These are phyloP conservation scores for Phaseolus lunatus DNA, from an alignment of 306 rosid genomes.

Conservation along the genomic window DNA sequence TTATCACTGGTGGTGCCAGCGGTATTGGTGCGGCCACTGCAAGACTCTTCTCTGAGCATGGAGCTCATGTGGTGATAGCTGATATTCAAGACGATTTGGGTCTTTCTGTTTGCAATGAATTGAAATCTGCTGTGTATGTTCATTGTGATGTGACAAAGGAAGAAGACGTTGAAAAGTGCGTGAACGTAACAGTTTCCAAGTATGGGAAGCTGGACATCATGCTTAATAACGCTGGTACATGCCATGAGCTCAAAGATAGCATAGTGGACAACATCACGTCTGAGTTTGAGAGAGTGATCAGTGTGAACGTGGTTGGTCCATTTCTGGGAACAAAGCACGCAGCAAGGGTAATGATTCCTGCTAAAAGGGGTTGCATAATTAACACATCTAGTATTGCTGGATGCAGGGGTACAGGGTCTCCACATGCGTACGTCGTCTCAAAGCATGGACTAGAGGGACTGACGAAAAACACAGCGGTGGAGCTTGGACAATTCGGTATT, in stretches of 20 bases:
- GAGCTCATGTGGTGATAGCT: constrained; percentile 59
- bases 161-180: constrained; percentile 47
- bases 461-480: constrained; percentile 47
- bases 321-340: constrained; percentile 64
- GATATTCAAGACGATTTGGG: constrained; percentile 56
- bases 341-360: constrained; percentile 55
- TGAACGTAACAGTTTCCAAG: constrained; percentile 39
- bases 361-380: constrained; percentile 49
- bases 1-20: constrained; percentile 53
- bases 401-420: constrained; percentile 5
- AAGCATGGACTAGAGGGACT: constrained; percentile 58
- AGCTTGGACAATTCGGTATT: constrained; percentile 56
- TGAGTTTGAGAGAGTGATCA: constrained; percentile 49
- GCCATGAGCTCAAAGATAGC: background rate
- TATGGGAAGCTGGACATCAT: constrained; percentile 66
- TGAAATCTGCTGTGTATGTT: constrained; percentile 32
- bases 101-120: constrained; percentile 39
- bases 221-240: constrained; percentile 61
- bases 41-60: constrained; percentile 58
- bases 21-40: constrained; percentile 61
- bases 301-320: constrained; percentile 50
- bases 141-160: constrained; percentile 65
- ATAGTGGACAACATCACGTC: constrained; percentile 41
- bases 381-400: constrained; percentile 49
- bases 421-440: constrained; percentile 57